Percentiles rank a stretch among this genome's conserved stretches.
phyloP scores from a whole-genome alignment of 73 alveolate species.

The Paramecium tetraurelia region DNA sequence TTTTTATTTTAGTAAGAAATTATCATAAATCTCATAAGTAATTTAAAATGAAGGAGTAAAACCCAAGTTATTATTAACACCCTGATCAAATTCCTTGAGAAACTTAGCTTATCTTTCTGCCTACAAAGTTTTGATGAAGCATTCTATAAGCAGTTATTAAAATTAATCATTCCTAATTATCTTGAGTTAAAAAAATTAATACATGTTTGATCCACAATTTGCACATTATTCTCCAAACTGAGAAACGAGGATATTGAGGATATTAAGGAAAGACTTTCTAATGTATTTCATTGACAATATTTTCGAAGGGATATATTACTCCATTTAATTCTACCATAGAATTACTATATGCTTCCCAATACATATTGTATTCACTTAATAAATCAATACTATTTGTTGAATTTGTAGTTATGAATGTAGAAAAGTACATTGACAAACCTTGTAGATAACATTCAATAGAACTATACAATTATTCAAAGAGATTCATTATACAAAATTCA shows the following conservation, averaged over 20 bases:
- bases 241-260: slow-evolving; percentile 25
- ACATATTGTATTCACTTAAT: neutral
- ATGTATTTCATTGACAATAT: slow-evolving; percentile 26
- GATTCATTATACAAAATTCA: neutral
- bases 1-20: neutral
- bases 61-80: neutral
- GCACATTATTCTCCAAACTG: slow-evolving; percentile 5
- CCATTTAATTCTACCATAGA: neutral
- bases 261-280: neutral
- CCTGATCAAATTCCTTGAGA: neutral
- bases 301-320: neutral
- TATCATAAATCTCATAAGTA: slow-evolving; percentile 4
- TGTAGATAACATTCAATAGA: neutral
- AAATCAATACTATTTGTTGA: neutral
- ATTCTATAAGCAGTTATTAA: neutral
- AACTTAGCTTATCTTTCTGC: neutral
- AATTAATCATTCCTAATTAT: neutral
- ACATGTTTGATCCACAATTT: neutral
- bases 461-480: neutral
- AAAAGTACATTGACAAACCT: neutral
- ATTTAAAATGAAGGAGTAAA: neutral
- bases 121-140: neutral
- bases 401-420: neutral
- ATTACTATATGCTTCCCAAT: slow-evolving; percentile 39
- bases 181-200: neutral